phyloP scores from a whole-genome alignment of 2,329 filamentous ascomycete genomes.

The Fusarium tricinctum region DNA sequence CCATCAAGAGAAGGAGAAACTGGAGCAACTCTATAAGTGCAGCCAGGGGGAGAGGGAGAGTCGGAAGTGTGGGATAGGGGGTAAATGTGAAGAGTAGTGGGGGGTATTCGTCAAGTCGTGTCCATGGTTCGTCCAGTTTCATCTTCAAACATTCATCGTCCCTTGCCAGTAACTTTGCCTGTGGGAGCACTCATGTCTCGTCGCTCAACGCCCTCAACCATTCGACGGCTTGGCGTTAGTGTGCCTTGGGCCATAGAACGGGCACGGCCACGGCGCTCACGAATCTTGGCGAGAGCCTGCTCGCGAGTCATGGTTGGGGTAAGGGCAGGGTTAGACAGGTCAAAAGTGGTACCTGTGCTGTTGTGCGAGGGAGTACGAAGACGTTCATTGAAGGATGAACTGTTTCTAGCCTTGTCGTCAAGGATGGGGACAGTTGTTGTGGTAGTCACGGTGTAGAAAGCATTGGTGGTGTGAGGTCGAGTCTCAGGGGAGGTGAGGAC shows the following conservation, averaged over 20 bases:
- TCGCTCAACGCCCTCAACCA: constrained; percentile 64
- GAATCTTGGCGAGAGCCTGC: constrained; percentile 81
- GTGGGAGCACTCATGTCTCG: constrained; percentile 66
- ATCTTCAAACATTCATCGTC: constrained; percentile 24
- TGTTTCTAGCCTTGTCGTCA: constrained; percentile 57
- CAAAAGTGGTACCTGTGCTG: constrained; percentile 60
- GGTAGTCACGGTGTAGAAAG: constrained; percentile 64
- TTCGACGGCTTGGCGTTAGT: constrained; percentile 69
- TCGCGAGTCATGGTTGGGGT: constrained; percentile 79
- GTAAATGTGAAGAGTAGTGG: constrained; percentile 23
- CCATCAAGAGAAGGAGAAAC: constrained; percentile 26
- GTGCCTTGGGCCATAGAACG: constrained; percentile 75
- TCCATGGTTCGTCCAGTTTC: constrained; percentile 29
- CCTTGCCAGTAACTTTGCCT: constrained; percentile 49
- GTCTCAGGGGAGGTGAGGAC: constrained; percentile 44
- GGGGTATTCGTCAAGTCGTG: constrained; percentile 45
- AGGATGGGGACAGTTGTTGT: constrained; percentile 67
- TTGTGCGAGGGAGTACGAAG: constrained; percentile 61
- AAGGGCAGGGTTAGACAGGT: constrained; percentile 69
- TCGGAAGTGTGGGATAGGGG: neutral
- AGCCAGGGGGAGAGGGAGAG: constrained; percentile 12
- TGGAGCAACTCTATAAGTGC: constrained; percentile 26
- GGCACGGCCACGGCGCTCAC: constrained; percentile 78
- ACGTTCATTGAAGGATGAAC: constrained; percentile 61
- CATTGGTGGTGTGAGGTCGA: constrained; percentile 63